These are phyloP conservation scores for Fusarium hostae DNA, from an alignment of 2,329 filamentous ascomycete genomes.

Conservation along the genomic window DNA sequence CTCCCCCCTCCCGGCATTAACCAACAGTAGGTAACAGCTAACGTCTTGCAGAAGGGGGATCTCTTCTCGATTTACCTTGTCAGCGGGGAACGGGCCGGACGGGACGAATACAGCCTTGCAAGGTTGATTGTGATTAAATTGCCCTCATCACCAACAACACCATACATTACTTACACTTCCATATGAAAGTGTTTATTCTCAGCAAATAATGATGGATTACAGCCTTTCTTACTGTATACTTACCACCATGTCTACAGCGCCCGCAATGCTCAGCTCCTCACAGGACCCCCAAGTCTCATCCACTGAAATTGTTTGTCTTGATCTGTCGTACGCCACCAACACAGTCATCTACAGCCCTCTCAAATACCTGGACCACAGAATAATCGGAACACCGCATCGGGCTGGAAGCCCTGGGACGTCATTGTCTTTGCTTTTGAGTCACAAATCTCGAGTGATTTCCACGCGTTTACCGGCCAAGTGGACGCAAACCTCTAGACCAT, in stretches of 20 bases:
- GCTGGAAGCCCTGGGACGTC: not conserved
- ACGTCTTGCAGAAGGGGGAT: not conserved
- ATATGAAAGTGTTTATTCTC: not conserved
- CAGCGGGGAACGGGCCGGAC: conserved; percentile 33
- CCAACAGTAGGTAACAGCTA: not conserved
- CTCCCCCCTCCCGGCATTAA: conserved; percentile 9
- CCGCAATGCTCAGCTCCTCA: conserved; percentile 15
- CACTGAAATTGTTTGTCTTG: conserved; percentile 20
- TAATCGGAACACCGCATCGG: conserved; percentile 1
- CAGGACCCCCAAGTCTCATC: not conserved
- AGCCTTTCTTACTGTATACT: not conserved
- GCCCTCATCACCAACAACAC: conserved; percentile 3
- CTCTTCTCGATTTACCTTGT: conserved; percentile 12
- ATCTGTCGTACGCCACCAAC: conserved; percentile 33
- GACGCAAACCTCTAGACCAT: not conserved
- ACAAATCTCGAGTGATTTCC: not conserved
- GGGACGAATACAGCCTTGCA: conserved; percentile 24
- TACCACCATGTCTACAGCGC: not conserved
- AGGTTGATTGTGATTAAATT: not conserved
- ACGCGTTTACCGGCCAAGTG: conserved; percentile 9
- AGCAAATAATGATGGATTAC: not conserved
- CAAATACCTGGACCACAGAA: not conserved
- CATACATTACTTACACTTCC: not conserved
- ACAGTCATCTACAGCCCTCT: conserved; percentile 3
- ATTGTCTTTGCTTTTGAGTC: not conserved